Evolutionary conservation across 768 basidiomycete species (phyloP).

Genomic region (Paxillus ammoniavirescens): DNA sequence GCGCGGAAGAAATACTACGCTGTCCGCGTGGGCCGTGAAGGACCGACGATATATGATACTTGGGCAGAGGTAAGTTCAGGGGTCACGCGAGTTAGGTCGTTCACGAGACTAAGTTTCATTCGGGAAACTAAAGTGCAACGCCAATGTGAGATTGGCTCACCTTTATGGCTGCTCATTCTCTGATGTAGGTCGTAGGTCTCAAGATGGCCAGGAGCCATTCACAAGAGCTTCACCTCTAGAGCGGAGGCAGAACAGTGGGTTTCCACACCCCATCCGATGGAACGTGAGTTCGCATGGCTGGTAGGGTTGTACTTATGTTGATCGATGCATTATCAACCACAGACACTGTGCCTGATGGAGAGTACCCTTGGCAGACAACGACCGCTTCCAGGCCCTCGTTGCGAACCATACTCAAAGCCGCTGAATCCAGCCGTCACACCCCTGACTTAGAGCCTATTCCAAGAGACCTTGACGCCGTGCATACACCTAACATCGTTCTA

Average conservation of each 20-base stretch:
- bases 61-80: conserved; percentile 56
- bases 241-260: conserved; percentile 54
- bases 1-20: conserved; percentile 54
- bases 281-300: conserved; percentile 17
- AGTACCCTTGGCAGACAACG: background rate
- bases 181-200: conserved; percentile 39
- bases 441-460: background rate
- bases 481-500: conserved; percentile 31
- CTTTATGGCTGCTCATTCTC: background rate
- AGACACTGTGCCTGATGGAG: conserved; percentile 3
- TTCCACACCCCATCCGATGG: conserved; percentile 2
- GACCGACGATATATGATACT: conserved; percentile 52
- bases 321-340: background rate
- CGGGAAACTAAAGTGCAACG: conserved; percentile 39
- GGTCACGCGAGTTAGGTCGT: background rate
- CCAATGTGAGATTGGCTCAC: conserved; percentile 34
- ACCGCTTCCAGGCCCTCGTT: background rate
- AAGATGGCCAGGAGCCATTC: conserved; percentile 49
- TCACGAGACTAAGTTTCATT: background rate
- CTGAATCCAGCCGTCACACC: conserved; percentile 1
- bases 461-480: background rate
- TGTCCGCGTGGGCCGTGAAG: conserved; percentile 55
- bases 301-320: background rate
- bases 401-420: background rate
- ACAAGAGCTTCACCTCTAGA: conserved; percentile 49